Conservation (phyloP, 306 rosid species). For the Begonia peltatifolia region DNA sequence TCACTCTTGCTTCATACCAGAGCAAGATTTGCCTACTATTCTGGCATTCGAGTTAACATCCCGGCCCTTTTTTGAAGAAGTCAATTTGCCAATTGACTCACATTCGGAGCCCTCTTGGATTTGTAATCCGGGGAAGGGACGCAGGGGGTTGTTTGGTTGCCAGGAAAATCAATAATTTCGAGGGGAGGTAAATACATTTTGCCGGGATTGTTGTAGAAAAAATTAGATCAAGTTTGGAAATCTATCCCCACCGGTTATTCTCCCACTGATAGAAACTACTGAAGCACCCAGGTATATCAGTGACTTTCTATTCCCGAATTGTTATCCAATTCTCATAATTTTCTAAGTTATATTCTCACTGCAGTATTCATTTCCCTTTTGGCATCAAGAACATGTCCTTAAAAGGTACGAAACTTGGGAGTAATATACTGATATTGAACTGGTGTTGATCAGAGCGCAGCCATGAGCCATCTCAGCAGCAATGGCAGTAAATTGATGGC, state of each 20-base stretch:
- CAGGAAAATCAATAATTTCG: neutral
- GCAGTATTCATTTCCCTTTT: neutral
- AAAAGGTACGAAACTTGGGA: neutral
- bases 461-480: no score
- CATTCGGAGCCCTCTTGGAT: neutral
- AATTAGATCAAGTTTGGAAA: neutral
- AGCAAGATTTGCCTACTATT: conserved; percentile 15
- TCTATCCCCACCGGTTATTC: neutral
- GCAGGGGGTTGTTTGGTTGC: neutral
- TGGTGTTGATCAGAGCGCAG: neutral
- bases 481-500: no score
- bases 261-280: neutral
- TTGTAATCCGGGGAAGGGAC: neutral
- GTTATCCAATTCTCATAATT: no score
- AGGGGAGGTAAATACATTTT: neutral
- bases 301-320: no score
- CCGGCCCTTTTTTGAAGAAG: conserved; percentile 10
- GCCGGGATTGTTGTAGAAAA: neutral
- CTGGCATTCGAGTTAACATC: conserved; percentile 17
- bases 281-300: no score
- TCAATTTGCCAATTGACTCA: conserved; percentile 1
- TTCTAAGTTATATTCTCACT: no score
- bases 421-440: neutral
- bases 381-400: neutral
- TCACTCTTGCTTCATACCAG: conserved; percentile 16